Conservation (phyloP, 352 stramenopile genomes). For the Globisporangium yorkense region DNA sequence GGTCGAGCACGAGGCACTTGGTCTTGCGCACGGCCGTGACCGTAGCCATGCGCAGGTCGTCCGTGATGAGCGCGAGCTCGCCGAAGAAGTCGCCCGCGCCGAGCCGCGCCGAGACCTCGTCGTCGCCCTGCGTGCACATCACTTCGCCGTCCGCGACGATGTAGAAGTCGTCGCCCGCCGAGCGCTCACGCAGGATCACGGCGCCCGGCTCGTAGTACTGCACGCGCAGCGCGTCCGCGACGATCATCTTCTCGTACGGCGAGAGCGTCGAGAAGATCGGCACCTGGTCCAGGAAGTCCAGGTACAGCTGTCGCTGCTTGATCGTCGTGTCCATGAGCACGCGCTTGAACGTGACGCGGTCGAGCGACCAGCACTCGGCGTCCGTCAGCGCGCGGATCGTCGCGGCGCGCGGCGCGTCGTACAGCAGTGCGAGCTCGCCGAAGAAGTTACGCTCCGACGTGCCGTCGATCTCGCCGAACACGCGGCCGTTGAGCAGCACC, state of each 20-base stretch:
- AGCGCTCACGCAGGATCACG: slow-evolving; percentile 45
- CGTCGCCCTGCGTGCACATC: slow-evolving; percentile 44
- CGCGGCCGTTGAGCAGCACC: slow-evolving; percentile 48
- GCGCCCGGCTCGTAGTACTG: slow-evolving; percentile 38
- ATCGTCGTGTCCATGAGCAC: slow-evolving; percentile 68
- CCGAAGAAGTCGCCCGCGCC: slow-evolving; percentile 61
- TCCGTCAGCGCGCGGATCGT: slow-evolving; percentile 77
- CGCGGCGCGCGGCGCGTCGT: slow-evolving; percentile 93
- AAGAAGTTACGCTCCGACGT: slow-evolving; percentile 79
- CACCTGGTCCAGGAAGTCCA: slow-evolving; percentile 58
- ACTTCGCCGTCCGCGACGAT: slow-evolving; percentile 73
- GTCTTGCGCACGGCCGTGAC: slow-evolving; percentile 74
- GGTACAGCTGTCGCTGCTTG: slow-evolving; percentile 48
- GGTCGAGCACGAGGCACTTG: slow-evolving; percentile 86
- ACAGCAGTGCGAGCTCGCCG: slow-evolving; percentile 96
- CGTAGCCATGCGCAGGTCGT: slow-evolving; percentile 85
- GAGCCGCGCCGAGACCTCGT: slow-evolving; percentile 57
- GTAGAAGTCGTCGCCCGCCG: slow-evolving; percentile 73
- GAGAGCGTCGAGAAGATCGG: slow-evolving; percentile 76
- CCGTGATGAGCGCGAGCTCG: slow-evolving; percentile 86
- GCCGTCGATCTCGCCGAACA: slow-evolving; percentile 48
- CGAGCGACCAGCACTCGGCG: slow-evolving; percentile 80
- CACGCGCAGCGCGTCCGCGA: slow-evolving; percentile 62
- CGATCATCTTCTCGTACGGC: slow-evolving; percentile 63
- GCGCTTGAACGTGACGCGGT: slow-evolving; percentile 68